These are phyloP conservation scores for Cladosporium sphaerospermum DNA, from an alignment of 2,329 filamentous ascomycete genomes.

Conservation along the genomic window DNA sequence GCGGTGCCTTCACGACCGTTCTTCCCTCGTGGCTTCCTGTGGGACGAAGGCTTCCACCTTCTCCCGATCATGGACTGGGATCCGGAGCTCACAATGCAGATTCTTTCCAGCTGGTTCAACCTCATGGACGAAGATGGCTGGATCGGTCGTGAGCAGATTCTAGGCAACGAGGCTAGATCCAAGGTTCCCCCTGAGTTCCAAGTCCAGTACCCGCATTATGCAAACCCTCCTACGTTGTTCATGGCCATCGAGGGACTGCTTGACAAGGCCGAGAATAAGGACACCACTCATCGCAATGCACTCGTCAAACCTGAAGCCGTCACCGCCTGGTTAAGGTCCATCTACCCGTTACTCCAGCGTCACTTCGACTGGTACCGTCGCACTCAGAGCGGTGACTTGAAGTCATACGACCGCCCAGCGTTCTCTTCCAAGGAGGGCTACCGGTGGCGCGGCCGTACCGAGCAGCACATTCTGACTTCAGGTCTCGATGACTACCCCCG, in stretches of 20 bases:
- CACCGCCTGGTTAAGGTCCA: conserved; percentile 62
- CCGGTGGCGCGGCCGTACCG: conserved; percentile 86
- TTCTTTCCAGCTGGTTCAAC: conserved; percentile 92
- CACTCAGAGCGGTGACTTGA: conserved; percentile 85
- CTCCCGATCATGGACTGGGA: conserved; percentile 92
- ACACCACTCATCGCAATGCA: conserved; percentile 25
- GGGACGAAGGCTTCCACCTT: conserved; percentile 97
- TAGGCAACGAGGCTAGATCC: conserved; percentile 84
- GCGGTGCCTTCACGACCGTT: conserved; percentile 89
- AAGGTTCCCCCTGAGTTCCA: conserved; percentile 94
- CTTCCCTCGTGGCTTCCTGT: conserved; percentile 92
- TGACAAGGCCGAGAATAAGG: conserved; percentile 59
- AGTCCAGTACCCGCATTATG: conserved; percentile 92
- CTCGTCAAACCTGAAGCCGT: conserved; percentile 63
- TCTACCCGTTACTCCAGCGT: conserved; percentile 81
- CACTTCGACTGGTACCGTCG: conserved; percentile 94
- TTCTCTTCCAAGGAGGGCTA: conserved; percentile 90
- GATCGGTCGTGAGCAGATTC: conserved; percentile 94
- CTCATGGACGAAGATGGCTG: conserved; percentile 95
- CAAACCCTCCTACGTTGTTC: conserved; percentile 92
- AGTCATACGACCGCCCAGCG: conserved; percentile 81
- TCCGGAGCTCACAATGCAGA: conserved; percentile 75
- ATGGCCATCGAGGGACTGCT: conserved; percentile 80
- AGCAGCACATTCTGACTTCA: conserved; percentile 81
- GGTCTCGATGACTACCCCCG: conserved; percentile 96